Conservation (phyloP, 2,329 filamentous ascomycete genomes). For the Dactylonectria estremocensis region DNA sequence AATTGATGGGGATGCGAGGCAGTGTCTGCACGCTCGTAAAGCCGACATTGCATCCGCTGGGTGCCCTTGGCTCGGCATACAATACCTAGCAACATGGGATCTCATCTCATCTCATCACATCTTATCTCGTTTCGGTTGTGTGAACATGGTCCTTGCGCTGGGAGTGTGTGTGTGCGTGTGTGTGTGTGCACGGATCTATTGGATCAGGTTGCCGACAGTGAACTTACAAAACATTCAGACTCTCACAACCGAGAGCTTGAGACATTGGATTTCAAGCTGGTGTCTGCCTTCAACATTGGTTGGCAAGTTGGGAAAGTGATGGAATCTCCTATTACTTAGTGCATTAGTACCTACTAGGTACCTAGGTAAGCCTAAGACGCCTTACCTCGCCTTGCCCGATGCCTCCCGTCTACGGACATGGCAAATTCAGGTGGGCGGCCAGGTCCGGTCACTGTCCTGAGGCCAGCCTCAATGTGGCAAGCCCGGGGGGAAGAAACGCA, state of each 20-base stretch:
- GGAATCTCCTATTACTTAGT: too few species aligned
- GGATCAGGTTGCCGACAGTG: background rate
- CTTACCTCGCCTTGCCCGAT: background rate
- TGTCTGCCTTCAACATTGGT: background rate
- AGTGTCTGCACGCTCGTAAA: background rate
- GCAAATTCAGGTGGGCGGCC: background rate
- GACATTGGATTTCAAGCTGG: too few species aligned
- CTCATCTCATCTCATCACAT: slow-evolving; percentile 22
- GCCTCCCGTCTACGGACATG: too few species aligned
- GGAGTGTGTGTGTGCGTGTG: background rate
- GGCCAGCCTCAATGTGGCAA: background rate
- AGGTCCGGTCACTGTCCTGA: background rate
- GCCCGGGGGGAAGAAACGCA: background rate
- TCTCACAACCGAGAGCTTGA: background rate
- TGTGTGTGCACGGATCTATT: slow-evolving; percentile 1
- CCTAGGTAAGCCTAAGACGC: too few species aligned
- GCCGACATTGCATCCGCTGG: background rate
- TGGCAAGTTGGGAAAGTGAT: too few species aligned
- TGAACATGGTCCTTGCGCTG: slow-evolving; percentile 1
- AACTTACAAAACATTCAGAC: background rate
- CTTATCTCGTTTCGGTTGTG: slow-evolving; percentile 13
- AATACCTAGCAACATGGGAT: slow-evolving; percentile 2
- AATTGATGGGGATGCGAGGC: background rate
- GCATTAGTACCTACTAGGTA: too few species aligned
- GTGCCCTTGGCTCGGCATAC: slow-evolving; percentile 5